Evolutionary conservation across 495 filamentous ascomycete species (phyloP).

Genomic region (Penicillium pancosmium): DNA sequence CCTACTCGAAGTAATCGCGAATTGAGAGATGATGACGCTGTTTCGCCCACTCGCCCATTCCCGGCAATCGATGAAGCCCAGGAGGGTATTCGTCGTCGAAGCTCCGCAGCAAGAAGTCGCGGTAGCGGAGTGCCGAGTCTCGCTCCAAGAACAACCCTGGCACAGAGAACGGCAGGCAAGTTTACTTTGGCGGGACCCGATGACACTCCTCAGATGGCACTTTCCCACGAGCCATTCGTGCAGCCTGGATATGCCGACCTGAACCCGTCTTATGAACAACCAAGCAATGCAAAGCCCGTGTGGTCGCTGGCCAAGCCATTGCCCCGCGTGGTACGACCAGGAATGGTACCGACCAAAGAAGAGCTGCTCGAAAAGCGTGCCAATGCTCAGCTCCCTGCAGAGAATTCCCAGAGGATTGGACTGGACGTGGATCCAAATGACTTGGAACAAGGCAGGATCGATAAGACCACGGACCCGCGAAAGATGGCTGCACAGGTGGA

Average conservation of each 20-base stretch:
- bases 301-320: constrained; percentile 54
- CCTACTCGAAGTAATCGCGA: constrained; percentile 12
- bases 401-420: constrained; percentile 40
- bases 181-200: constrained; percentile 44
- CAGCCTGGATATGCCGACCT: constrained; percentile 47
- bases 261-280: constrained; percentile 50
- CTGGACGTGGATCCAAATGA: constrained; percentile 45
- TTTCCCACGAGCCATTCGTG: constrained; percentile 45
- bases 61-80: constrained; percentile 9
- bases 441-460: constrained; percentile 39
- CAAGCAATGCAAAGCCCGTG: constrained; percentile 44
- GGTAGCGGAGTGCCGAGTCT: constrained; percentile 29
- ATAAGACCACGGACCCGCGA: constrained; percentile 33
- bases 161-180: constrained; percentile 35
- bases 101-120: constrained; percentile 26
- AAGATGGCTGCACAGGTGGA: constrained; percentile 48
- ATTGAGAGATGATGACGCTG: constrained; percentile 8
- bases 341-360: constrained; percentile 47
- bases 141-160: constrained; percentile 32
- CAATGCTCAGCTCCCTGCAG: constrained; percentile 34
- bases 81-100: constrained; percentile 22
- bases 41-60: constrained; percentile 22
- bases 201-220: constrained; percentile 36
- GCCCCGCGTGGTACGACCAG: constrained; percentile 49
- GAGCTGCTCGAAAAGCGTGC: constrained; percentile 34